Conservation (phyloP, 805 yeast genomes). For the Kuraishia piskuri region DNA sequence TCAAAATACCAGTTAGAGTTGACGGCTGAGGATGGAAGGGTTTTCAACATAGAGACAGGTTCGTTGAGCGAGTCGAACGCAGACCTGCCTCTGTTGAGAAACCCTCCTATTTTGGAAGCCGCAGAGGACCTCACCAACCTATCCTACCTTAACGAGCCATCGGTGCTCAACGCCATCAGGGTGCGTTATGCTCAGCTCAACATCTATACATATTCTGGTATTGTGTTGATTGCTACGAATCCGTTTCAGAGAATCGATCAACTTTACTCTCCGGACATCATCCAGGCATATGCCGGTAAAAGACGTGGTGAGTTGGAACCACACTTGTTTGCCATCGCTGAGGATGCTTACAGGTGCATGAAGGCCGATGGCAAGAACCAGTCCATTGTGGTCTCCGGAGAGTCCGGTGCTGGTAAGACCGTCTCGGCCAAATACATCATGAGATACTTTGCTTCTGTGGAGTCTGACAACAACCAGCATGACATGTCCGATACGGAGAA, state of each 20-base stretch:
- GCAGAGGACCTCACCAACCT: slow-evolving; percentile 91
- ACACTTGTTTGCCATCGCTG: slow-evolving; percentile 95
- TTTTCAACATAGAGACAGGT: slow-evolving; percentile 39
- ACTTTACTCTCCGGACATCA: slow-evolving; percentile 83
- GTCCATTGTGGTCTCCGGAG: slow-evolving; percentile 95
- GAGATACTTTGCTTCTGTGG: slow-evolving; percentile 96
- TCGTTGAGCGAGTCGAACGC: slow-evolving; percentile 41
- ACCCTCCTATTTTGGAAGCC: slow-evolving; percentile 87
- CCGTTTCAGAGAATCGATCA: slow-evolving; percentile 93
- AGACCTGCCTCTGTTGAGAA: slow-evolving; percentile 72
- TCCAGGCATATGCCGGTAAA: slow-evolving; percentile 90
- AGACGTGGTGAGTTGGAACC: slow-evolving; percentile 95
- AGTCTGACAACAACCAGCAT: slow-evolving; percentile 35
- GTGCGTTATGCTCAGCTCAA: slow-evolving; percentile 82
- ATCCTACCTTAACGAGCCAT: slow-evolving; percentile 92
- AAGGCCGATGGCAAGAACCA: slow-evolving; percentile 77
- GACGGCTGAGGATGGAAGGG: slow-evolving; percentile 41
- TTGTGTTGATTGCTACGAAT: slow-evolving; percentile 91
- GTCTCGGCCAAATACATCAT: slow-evolving; percentile 94
- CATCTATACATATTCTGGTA: slow-evolving; percentile 94
- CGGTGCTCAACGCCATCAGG: slow-evolving; percentile 88
- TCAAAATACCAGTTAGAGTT: slow-evolving; percentile 42
- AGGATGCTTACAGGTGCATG: slow-evolving; percentile 95
- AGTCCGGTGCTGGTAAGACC: slow-evolving; percentile 98
- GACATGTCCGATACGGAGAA: slow-evolving; percentile 90